These are phyloP conservation scores for Lasiosphaeria hispida DNA, from an alignment of 495 filamentous ascomycete species.

Conservation along the genomic window DNA sequence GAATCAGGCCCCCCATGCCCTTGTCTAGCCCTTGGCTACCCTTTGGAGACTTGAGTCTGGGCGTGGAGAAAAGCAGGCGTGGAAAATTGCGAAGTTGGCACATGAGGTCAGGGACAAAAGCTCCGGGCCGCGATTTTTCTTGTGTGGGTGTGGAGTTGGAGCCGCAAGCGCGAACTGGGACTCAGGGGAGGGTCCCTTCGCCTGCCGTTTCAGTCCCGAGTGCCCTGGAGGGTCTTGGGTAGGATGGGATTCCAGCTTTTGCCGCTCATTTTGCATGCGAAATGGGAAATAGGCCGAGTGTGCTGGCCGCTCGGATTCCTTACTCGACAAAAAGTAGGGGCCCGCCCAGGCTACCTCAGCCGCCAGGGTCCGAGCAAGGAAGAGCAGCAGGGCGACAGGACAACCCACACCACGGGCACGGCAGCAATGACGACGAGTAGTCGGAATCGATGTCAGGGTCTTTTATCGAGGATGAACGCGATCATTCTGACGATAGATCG, in stretches of 20 bases:
- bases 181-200: no score
- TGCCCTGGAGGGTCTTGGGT: no score
- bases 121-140: slow-evolving; percentile 5
- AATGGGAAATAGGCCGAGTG: background rate
- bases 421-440: slow-evolving; percentile 14
- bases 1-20: no score
- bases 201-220: no score
- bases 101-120: slow-evolving; percentile 10
- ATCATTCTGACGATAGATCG: slow-evolving; percentile 26
- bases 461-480: slow-evolving; percentile 18
- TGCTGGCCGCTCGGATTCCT: no score
- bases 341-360: background rate
- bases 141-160: background rate
- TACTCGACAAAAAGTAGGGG: no score
- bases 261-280: background rate
- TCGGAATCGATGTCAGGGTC: slow-evolving; percentile 17
- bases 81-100: background rate
- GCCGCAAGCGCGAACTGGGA: background rate
- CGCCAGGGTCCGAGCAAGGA: slow-evolving; percentile 17
- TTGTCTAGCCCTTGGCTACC: no score
- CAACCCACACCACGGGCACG: background rate
- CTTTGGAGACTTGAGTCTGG: background rate
- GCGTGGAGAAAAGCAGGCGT: background rate
- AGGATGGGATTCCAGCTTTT: background rate
- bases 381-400: background rate